A percentile compares a stretch with the other conserved stretches of the same genome.
These are phyloP conservation scores for Avena atlantica DNA, from an alignment of 176 grass and related monocot species.

Conservation along the genomic window DNA sequence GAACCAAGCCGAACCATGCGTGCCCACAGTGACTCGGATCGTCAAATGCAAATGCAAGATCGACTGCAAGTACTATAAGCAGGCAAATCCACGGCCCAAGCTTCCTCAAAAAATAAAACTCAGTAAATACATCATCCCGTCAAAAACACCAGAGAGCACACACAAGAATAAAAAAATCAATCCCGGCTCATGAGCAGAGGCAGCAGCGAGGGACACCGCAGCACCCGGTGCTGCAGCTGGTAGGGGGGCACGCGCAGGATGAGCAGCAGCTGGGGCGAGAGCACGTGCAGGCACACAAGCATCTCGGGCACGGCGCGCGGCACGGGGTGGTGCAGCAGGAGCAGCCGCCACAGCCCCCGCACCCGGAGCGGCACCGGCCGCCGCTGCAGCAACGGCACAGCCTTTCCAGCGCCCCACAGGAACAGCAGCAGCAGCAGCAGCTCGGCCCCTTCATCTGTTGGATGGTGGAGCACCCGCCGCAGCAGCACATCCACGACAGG, in stretches of 20 bases:
- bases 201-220: constrained; percentile 41
- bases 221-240: constrained; percentile 11
- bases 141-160: not conserved
- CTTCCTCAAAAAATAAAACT: not conserved
- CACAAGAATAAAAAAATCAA: not conserved
- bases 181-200: constrained; percentile 29
- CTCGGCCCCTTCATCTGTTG: constrained; percentile 33
- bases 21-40: too few species aligned
- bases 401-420: not conserved
- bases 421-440: constrained; percentile 27
- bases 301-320: constrained; percentile 17
- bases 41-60: too few species aligned
- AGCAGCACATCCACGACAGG: constrained; percentile 57
- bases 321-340: not conserved
- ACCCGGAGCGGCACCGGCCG: constrained; percentile 35
- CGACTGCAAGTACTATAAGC: not conserved
- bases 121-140: not conserved
- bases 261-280: constrained; percentile 42
- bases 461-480: constrained; percentile 31
- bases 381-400: not conserved
- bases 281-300: constrained; percentile 52
- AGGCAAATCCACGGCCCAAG: not conserved
- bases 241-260: constrained; percentile 30
- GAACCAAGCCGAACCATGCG: too few species aligned
- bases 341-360: constrained; percentile 13